Evolutionary conservation across 208 protist species (phyloP).

Genomic region (Trypanosomatidae sp.): DNA sequence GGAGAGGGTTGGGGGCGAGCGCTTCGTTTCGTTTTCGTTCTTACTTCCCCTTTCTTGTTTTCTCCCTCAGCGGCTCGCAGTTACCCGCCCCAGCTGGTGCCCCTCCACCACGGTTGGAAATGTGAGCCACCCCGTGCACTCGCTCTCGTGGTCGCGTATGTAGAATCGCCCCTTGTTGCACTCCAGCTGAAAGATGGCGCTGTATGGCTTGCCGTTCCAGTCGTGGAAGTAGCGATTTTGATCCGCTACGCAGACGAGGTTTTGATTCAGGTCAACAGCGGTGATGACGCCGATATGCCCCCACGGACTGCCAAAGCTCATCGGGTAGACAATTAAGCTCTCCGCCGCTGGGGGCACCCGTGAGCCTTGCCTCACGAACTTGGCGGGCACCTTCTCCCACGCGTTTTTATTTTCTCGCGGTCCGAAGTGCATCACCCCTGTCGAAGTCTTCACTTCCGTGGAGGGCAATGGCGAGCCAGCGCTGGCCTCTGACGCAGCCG

Average conservation of each 20-base stretch:
- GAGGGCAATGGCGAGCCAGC: neutral
- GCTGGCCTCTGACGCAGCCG: neutral
- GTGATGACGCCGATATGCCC: slow-evolving; percentile 87
- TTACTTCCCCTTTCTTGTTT: neutral
- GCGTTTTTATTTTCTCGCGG: slow-evolving; percentile 20
- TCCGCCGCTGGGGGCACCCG: slow-evolving; percentile 39
- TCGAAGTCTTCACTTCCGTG: neutral
- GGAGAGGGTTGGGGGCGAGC: neutral
- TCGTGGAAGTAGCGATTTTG: slow-evolving; percentile 82
- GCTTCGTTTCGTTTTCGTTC: neutral
- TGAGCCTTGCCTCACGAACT: slow-evolving; percentile 56
- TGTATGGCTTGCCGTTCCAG: slow-evolving; percentile 54
- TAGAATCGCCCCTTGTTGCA: slow-evolving; percentile 46
- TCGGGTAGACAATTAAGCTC: slow-evolving; percentile 82
- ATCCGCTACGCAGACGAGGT: slow-evolving; percentile 63
- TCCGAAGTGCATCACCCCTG: slow-evolving; percentile 1
- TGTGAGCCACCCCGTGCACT: slow-evolving; percentile 58
- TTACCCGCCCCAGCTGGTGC: neutral
- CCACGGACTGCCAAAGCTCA: slow-evolving; percentile 51
- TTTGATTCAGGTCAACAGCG: slow-evolving; percentile 33
- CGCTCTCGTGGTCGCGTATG: slow-evolving; percentile 61
- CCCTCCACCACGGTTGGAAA: slow-evolving; percentile 23
- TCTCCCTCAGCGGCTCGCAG: neutral
- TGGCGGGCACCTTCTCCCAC: slow-evolving; percentile 44
- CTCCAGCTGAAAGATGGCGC: slow-evolving; percentile 54